Evolutionary conservation across 768 basidiomycete genomes (phyloP).

Genomic region (Suillus alpinus): DNA sequence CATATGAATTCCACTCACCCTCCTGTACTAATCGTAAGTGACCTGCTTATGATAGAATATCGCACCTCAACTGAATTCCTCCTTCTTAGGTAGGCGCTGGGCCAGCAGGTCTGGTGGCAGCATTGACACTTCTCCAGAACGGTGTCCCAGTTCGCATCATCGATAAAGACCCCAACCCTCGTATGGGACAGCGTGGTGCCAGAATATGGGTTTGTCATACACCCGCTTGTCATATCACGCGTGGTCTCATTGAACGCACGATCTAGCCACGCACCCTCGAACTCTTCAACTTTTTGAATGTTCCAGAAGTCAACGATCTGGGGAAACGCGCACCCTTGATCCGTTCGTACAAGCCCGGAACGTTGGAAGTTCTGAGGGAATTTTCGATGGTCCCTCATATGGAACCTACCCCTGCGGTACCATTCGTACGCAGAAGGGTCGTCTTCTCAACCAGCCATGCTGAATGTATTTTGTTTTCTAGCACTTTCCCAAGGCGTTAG

Average conservation of each 20-base stretch:
- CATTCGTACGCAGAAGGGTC: constrained; percentile 20
- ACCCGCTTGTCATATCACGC: too few relatives aligned
- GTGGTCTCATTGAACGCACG: not conserved
- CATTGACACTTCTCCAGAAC: constrained; percentile 34
- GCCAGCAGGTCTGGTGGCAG: constrained; percentile 44
- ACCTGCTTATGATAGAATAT: not conserved
- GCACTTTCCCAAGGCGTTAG: constrained; percentile 15
- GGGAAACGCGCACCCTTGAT: constrained; percentile 27
- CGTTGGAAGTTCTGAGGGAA: not conserved
- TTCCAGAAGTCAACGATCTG: constrained; percentile 32
- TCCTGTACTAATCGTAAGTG: constrained; percentile 7
- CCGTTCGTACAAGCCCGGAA: constrained; percentile 29
- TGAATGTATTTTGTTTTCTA: constrained; percentile 4
- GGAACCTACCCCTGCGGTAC: constrained; percentile 20
- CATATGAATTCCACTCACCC: not conserved
- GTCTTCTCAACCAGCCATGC: not conserved
- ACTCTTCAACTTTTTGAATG: constrained; percentile 35
- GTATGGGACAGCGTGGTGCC: constrained; percentile 37
- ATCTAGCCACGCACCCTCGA: constrained; percentile 42
- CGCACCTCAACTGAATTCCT: not conserved
- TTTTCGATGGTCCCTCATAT: constrained; percentile 14
- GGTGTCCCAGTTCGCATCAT: constrained; percentile 19
- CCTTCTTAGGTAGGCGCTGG: constrained; percentile 42
- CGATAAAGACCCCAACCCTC: constrained; percentile 18
- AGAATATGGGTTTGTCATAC: constrained; percentile 31